A percentile compares a stretch with the other conserved stretches of the same genome.
Conservation (phyloP, 352 stramenopile genomes). For the Achlya hypogyna region DNA sequence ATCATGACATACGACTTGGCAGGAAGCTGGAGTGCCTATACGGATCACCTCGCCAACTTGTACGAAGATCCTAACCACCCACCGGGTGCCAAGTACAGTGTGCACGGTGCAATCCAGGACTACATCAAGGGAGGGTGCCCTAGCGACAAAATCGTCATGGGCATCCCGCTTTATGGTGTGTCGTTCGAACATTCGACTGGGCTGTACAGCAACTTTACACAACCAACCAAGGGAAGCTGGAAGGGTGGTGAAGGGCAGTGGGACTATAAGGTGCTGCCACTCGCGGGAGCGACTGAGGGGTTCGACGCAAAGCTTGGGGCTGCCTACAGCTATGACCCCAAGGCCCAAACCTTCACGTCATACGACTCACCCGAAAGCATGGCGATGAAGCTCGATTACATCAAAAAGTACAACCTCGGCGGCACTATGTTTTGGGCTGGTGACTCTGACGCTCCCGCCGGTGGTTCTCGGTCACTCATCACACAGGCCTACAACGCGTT, state of each 20-base stretch:
- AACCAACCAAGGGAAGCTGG: background rate
- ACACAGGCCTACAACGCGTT: slow-evolving; percentile 6
- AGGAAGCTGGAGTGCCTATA: slow-evolving; percentile 9
- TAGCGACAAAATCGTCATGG: slow-evolving; percentile 6
- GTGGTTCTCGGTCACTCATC: background rate
- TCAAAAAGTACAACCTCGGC: slow-evolving; percentile 2
- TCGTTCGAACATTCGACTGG: slow-evolving; percentile 5
- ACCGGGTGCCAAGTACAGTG: background rate
- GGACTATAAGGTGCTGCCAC: slow-evolving; percentile 10
- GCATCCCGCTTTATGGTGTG: slow-evolving; percentile 1
- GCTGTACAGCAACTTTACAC: background rate
- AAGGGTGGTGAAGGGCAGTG: background rate
- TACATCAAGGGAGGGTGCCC: slow-evolving; percentile 13
- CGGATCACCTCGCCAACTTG: slow-evolving; percentile 15
- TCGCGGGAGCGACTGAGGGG: background rate
- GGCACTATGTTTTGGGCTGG: slow-evolving; percentile 10
- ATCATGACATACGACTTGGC: slow-evolving; percentile 15
- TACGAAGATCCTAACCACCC: slow-evolving; percentile 8
- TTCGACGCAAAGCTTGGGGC: slow-evolving; percentile 7
- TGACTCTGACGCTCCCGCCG: background rate
- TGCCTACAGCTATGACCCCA: slow-evolving; percentile 12
- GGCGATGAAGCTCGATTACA: slow-evolving; percentile 5
- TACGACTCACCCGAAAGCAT: slow-evolving; percentile 1
- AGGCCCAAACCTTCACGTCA: background rate
- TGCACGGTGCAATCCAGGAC: slow-evolving; percentile 2